Conservation (phyloP, 306 rosid species). For the Sphenostylis stenocarpa region DNA sequence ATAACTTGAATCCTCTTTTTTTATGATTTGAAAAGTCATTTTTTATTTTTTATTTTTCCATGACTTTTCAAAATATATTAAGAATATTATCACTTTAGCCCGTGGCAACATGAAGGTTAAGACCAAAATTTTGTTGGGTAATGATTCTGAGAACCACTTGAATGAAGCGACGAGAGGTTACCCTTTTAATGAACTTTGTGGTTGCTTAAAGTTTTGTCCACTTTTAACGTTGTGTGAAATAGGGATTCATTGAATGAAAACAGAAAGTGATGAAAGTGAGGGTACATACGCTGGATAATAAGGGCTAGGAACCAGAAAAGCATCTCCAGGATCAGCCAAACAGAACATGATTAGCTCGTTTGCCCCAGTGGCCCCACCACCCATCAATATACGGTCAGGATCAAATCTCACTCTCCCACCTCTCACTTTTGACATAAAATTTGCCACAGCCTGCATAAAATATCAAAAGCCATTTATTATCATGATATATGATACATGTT, state of each 20-base stretch:
- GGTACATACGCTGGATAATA: conserved; percentile 87
- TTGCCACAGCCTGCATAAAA: conserved; percentile 70
- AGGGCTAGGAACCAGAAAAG: conserved; percentile 86
- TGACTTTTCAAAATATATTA: not conserved
- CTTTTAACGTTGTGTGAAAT: not conserved
- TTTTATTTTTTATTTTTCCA: not conserved
- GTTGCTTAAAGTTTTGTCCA: conserved; percentile 4
- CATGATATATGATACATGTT: not conserved
- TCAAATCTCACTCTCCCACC: conserved; percentile 79
- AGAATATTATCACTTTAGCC: no score
- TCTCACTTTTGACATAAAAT: conserved; percentile 79
- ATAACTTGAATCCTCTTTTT: not conserved
- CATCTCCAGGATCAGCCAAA: conserved; percentile 87
- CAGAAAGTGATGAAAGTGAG: not conserved
- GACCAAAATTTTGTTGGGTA: not conserved
- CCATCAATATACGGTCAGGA: conserved; percentile 77
- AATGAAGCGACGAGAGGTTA: not conserved
- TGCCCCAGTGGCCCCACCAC: conserved; percentile 98
- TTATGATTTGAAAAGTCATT: not conserved
- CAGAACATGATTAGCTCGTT: conserved; percentile 83
- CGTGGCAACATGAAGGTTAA: not conserved
- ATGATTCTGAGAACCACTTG: not conserved
- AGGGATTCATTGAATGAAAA: conserved; percentile 35
- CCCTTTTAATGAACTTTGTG: conserved; percentile 14
- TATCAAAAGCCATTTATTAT: not conserved